Percentiles rank a stretch among this genome's conserved stretches.
These are phyloP conservation scores for Litsea cubeba DNA, from an alignment of 164 flowering plant species.

Conservation along the genomic window DNA sequence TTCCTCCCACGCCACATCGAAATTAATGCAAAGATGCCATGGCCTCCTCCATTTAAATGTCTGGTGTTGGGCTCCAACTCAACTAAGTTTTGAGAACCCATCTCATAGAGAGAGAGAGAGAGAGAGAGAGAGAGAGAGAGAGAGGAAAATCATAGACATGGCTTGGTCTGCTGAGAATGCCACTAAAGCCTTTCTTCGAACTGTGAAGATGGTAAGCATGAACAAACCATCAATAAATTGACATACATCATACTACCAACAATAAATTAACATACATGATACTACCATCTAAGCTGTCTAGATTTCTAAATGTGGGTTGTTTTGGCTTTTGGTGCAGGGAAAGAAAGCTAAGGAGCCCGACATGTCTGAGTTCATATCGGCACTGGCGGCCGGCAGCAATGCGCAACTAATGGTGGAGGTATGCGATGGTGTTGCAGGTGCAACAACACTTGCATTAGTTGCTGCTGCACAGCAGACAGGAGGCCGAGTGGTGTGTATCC, in stretches of 20 bases:
- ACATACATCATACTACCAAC: not conserved
- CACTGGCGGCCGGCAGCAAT: constrained; percentile 74
- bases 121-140: constrained; percentile 2
- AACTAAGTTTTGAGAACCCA: constrained; percentile 1
- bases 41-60: constrained; percentile 2
- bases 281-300: not conserved
- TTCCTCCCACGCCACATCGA: not conserved
- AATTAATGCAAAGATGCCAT: not conserved
- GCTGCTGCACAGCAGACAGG: constrained; percentile 79
- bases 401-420: constrained; percentile 64
- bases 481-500: constrained; percentile 63
- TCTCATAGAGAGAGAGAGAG: not conserved
- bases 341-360: constrained; percentile 58
- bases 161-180: constrained; percentile 94
- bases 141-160: constrained; percentile 26
- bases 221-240: not conserved
- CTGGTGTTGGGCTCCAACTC: constrained; percentile 2
- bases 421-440: constrained; percentile 34
- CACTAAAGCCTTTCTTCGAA: constrained; percentile 71
- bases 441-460: constrained; percentile 47
- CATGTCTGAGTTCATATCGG: constrained; percentile 71
- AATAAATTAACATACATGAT: not conserved
- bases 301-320: not conserved
- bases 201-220: constrained; percentile 69
- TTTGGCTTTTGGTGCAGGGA: constrained; percentile 39